Evolutionary conservation across 345 rosid genomes (phyloP).

Genomic region (Carallia pectinifolia): DNA sequence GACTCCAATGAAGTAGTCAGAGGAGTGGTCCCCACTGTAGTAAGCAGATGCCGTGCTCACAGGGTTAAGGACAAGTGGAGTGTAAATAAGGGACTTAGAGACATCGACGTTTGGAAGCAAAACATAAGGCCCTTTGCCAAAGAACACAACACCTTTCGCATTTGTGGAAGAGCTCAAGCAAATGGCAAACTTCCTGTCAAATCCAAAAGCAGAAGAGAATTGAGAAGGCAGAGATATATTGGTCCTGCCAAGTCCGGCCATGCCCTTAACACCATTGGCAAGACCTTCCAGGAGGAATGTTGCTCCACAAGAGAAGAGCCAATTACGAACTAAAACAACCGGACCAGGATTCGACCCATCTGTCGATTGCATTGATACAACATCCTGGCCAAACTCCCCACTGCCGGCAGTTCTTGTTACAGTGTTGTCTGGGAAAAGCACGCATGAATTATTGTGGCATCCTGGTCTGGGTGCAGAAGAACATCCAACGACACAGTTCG

Average conservation of each 20-base stretch:
- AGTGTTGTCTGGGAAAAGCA: neutral
- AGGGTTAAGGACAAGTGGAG: neutral
- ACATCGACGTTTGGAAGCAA: neutral
- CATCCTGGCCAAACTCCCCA: neutral
- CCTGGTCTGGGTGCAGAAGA: neutral
- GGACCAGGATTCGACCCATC: neutral
- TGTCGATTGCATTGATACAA: neutral
- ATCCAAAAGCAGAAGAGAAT: neutral
- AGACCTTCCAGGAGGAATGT: neutral
- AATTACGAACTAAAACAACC: neutral
- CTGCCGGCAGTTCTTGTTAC: neutral
- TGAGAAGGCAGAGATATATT: constrained; percentile 2
- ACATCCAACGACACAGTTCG: neutral
- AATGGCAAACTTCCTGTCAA: neutral
- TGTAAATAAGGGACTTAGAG: neutral
- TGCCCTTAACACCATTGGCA: constrained; percentile 1
- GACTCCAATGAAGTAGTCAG: neutral
- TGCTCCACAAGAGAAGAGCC: neutral
- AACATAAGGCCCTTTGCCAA: neutral
- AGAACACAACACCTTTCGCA: neutral
- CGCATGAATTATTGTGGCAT: neutral
- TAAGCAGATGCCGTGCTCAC: neutral
- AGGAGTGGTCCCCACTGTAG: neutral
- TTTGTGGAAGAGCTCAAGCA: neutral
- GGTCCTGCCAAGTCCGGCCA: constrained; percentile 10